Evolutionary conservation across 139 green algal genomes (phyloP).

Genomic region (Chloropicon primus): DNA sequence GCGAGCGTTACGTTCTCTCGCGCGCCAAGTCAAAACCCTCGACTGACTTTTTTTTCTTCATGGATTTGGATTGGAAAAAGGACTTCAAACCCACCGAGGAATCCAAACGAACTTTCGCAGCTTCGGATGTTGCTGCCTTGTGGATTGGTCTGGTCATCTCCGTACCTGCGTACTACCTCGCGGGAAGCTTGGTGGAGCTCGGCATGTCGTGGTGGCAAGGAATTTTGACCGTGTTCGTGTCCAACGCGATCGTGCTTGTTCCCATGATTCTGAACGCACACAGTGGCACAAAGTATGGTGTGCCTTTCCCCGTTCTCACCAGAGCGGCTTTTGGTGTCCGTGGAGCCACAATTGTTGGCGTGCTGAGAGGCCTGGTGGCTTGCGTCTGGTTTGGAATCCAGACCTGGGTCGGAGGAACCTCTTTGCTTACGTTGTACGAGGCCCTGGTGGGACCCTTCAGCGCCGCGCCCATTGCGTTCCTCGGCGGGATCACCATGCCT

Average conservation of each 20-base stretch:
- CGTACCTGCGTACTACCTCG: conserved; percentile 53
- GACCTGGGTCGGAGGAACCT: conserved; percentile 41
- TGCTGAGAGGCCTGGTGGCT: conserved; percentile 43
- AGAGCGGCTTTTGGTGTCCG: conserved; percentile 51
- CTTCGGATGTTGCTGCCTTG: conserved; percentile 37
- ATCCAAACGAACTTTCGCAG: conserved; percentile 29
- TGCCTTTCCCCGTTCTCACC: conserved; percentile 55
- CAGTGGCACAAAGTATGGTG: conserved; percentile 19
- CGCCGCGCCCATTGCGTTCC: neutral
- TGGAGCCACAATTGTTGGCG: conserved; percentile 36
- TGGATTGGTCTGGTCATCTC: conserved; percentile 64
- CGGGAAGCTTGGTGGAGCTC: conserved; percentile 33
- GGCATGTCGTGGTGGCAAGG: conserved; percentile 52
- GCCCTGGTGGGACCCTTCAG: conserved; percentile 2
- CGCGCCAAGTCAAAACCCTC: neutral
- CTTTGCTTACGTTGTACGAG: conserved; percentile 29
- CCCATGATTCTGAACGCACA: conserved; percentile 52
- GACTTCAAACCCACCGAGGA: conserved; percentile 42
- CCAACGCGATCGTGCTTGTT: conserved; percentile 56
- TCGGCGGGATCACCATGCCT: conserved; percentile 26
- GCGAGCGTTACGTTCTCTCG: neutral
- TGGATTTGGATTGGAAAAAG: neutral
- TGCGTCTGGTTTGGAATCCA: conserved; percentile 73
- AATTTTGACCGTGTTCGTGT: conserved; percentile 41
- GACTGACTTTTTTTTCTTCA: neutral